Conservation (phyloP, 495 filamentous ascomycete genomes). For the Sporormia fimetaria region DNA sequence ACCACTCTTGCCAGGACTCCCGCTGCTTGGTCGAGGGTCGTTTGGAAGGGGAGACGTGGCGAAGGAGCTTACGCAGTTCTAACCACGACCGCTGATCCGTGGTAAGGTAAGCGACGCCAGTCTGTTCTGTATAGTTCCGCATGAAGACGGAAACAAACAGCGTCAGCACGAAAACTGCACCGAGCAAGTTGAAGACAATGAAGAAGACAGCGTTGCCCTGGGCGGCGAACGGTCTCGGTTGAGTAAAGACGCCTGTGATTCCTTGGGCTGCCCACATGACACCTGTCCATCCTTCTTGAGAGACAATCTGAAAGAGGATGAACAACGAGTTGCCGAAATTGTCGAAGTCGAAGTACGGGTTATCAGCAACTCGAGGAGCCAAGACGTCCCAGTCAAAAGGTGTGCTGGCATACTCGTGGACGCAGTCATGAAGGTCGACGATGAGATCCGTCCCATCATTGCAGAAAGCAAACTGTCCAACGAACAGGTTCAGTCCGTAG, state of each 20-base stretch:
- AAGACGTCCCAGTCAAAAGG: constrained; percentile 77
- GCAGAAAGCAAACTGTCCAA: constrained; percentile 65
- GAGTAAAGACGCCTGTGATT: constrained; percentile 63
- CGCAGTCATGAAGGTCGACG: constrained; percentile 57
- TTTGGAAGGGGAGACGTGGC: constrained; percentile 89
- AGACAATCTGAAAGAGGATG: constrained; percentile 97
- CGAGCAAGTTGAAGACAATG: constrained; percentile 90
- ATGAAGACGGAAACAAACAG: constrained; percentile 99
- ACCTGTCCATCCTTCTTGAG: constrained; percentile 93
- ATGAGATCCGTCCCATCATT: constrained; percentile 54
- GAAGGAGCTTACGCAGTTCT: constrained; percentile 82
- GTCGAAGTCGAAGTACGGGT: constrained; percentile 86
- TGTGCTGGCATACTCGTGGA: constrained; percentile 64
- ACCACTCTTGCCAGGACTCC: constrained; percentile 76
- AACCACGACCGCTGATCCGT: constrained; percentile 96
- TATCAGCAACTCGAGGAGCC: constrained; percentile 66
- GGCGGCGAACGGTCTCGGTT: constrained; percentile 54
- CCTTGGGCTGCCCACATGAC: constrained; percentile 74
- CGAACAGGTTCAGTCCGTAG: constrained; percentile 87
- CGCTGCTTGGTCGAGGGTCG: constrained; percentile 60
- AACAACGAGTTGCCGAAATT: constrained; percentile 85
- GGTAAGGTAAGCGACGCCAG: constrained; percentile 90
- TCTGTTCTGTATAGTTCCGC: constrained; percentile 98
- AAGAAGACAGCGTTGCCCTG: constrained; percentile 90
- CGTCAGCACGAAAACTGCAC: constrained; percentile 93